A percentile compares a stretch with the other conserved stretches of the same genome.
These are phyloP conservation scores for Psidium guajava DNA, from an alignment of 345 rosid species.

Conservation along the genomic window DNA sequence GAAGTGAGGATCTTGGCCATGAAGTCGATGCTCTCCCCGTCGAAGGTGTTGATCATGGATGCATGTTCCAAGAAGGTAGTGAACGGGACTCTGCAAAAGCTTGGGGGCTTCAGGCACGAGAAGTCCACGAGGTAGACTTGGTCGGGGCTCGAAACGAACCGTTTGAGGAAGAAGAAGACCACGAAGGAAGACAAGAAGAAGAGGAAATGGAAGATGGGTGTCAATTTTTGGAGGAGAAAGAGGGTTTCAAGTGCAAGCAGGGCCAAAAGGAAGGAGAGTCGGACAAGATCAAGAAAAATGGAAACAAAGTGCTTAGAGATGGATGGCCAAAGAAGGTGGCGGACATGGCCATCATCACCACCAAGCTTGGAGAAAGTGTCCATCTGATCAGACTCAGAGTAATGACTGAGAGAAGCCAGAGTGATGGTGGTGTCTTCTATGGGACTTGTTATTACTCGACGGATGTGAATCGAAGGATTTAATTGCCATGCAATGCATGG, in stretches of 20 bases:
- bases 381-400: neutral
- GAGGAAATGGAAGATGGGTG: slow-evolving; percentile 9
- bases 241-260: neutral
- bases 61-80: slow-evolving; percentile 28
- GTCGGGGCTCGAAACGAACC: slow-evolving; percentile 2
- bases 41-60: slow-evolving; percentile 21
- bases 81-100: slow-evolving; percentile 23
- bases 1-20: slow-evolving; percentile 42
- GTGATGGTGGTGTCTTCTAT: neutral
- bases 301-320: neutral
- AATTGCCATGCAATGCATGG: neutral
- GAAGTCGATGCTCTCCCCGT: slow-evolving; percentile 30
- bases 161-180: neutral
- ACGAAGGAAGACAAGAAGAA: neutral
- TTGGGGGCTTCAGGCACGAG: slow-evolving; percentile 39
- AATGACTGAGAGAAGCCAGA: neutral
- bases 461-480: neutral
- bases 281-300: slow-evolving; percentile 1
- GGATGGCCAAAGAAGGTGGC: neutral
- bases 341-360: neutral
- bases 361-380: neutral
- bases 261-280: neutral
- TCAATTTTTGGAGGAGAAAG: slow-evolving; percentile 1
- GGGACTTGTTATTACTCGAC: neutral
- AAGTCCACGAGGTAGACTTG: slow-evolving; percentile 39